A percentile compares a stretch with the other conserved stretches of the same genome.
phyloP scores from a whole-genome alignment of 805 yeast species.

The Kurtzmaniella fragi region DNA sequence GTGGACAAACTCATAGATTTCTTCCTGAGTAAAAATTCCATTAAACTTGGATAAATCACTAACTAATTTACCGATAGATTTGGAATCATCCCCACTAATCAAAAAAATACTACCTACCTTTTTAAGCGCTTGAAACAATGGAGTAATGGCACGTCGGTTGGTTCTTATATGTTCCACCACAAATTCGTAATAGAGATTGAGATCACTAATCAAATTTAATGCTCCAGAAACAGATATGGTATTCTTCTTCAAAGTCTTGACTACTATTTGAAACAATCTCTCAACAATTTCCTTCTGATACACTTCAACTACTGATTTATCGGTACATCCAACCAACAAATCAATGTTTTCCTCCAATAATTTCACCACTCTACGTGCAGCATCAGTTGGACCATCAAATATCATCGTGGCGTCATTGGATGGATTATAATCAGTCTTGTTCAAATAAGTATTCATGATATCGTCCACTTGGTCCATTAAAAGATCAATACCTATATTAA shows the following conservation, averaged over 20 bases:
- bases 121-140: conserved; percentile 74
- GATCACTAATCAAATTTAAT: conserved; percentile 70
- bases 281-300: conserved; percentile 93
- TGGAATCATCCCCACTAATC: conserved; percentile 66
- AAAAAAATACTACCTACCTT: conserved; percentile 81
- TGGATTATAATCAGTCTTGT: conserved; percentile 62
- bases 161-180: conserved; percentile 44
- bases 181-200: conserved; percentile 75
- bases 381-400: conserved; percentile 43
- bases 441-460: conserved; percentile 49
- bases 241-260: conserved; percentile 68
- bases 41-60: conserved; percentile 81
- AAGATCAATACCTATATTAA: conserved; percentile 88
- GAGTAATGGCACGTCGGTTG: conserved; percentile 63
- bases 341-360: conserved; percentile 68
- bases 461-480: conserved; percentile 75
- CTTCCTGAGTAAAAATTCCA: conserved; percentile 89
- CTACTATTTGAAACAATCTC: conserved; percentile 69
- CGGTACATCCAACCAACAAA: conserved; percentile 75
- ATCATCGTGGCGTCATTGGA: conserved; percentile 12
- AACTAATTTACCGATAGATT: conserved; percentile 76
- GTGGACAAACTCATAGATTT: conserved; percentile 87
- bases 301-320: conserved; percentile 81
- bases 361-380: conserved; percentile 59
- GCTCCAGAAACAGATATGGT: conserved; percentile 81